Evolutionary conservation across 495 filamentous ascomycete species (phyloP), one percentile per base, ranked within the genome.

Genomic region (Talaromyces borbonicus): DNA sequence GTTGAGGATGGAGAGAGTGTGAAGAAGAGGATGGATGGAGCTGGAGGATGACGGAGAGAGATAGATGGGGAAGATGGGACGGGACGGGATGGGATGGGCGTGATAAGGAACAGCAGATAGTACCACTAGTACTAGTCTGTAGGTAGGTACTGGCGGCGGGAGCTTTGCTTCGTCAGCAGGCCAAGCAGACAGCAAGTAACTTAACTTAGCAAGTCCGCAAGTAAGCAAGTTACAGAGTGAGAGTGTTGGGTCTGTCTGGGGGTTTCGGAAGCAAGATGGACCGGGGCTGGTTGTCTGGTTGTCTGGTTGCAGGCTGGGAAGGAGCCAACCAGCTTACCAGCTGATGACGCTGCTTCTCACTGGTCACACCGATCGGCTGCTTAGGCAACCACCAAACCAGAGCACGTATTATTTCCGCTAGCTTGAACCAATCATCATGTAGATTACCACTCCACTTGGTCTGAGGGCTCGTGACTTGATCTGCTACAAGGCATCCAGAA

Each of bases 21-120:
- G 24, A 46, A 47, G 37, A 31, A 38, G 31, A 43, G 47, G 46
- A 41, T 22, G 23, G 4, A 30, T 19, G 11, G 43, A 14, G 29
- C 43, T 38, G 12, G 39, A n/a, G n/a, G n/a, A n/a, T n/a, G n/a
- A n/a, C n/a, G 45, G 47, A 59, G 49, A 50, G 50, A 49, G 42
- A 14, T 16, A 5, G 16, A 22, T 20, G 41, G 30, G 27, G 40
- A 43, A 29, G 19, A 29, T 45, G 45, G 37, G 33, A 38, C 32
- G 45, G 47, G 46, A 41, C 22, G 23, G 4, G 33, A 24, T 12
- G 43, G 15, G 29, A 46, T 38, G 12, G 39, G 39, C 41, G 47
- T 52, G 41, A 51, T 48, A 33, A 37, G 49, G 40, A 38, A 41
- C 33, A n/a, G n/a, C n/a, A n/a, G n/a, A n/a, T n/a, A n/a, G n/a